Base-by-base conservation (phyloP, 2,329 filamentous ascomycete genomes). In the Monilinia vaccinii-corymbosi region DNA sequence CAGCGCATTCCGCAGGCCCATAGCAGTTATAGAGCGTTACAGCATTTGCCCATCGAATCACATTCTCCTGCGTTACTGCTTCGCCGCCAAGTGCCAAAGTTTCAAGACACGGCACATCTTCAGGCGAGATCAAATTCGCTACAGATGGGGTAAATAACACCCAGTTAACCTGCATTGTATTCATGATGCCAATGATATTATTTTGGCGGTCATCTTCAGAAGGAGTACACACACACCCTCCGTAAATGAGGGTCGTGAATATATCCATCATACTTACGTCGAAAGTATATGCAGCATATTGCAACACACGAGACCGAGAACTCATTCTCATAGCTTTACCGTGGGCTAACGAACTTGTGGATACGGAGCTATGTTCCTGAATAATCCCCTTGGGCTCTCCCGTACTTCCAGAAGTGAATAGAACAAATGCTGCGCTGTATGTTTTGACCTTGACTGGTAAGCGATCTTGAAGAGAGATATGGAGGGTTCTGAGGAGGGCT, bases 41-140 rank as follows among this genome's bases (percentile, higher is more conserved):
- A 3, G 21, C 31, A 48, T 45, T 16, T 2, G 31, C 73, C 74
- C 75, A 76, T 16, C 66, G 70, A 7, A 66, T 65, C 55, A 75
- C 65, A 61, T 56, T 58, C 11, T 65, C 63, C 25, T 40, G 25
- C 4, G 52, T 60, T 1, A 63, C 31, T 18, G 60, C 47, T 55
- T 68, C 67, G 1, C 67, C 67, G 14, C 65, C 65, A 3, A 67
- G 44, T 8, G 55, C 44, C n/a, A 68, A 42, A 18, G 48, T 58
- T 36, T 62, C 53, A 18, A 68, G 34, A 16, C 7, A 68, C 61
- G 68, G 74, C 10, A 69, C 38, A 59, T 62, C 38, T 14, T 69
- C 71, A 69, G 74, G 76, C 6, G 65, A 68, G 5, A 71, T 65
- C 47, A 75, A 42, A 16, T 36, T 52, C 9, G 61, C 62, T 18